Evolutionary conservation across 768 basidiomycete species (phyloP), one percentile per base, ranked within the genome.

Genomic region (Boletus insuetus): DNA sequence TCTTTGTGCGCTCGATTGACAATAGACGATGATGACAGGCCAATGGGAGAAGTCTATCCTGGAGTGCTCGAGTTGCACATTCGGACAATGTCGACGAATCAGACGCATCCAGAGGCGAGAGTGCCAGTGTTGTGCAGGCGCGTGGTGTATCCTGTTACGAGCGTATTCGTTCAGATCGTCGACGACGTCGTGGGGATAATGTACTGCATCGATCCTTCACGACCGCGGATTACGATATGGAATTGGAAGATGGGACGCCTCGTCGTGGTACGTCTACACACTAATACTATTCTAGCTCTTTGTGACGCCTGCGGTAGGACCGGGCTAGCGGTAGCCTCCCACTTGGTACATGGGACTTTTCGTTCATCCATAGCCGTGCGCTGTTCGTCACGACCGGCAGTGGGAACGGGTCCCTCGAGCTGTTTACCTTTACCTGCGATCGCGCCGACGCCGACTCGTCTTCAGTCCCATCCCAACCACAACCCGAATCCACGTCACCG

Each of bases 141-240:
- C 54, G 35, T 67, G 46, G n/a, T 56, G 40, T 58, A 66, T 20
- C 56, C 60, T n/a, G 39, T 65, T 46, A 61, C 59, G 51, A 70
- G 55, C 31, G 72, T 74, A 11, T 73, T 75, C 53, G 70, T 84
- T 6, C 82, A 85, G 64, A 73, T 85, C 45, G 81, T 75, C 3
- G 76, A 78, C 24, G 83, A 86, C 55, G 69, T 82, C 31, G 61
- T 86, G 32, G 83, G 77, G 6, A 64, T 82, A 46, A 78, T 80
- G 65, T 74, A 74, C 50, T 74, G 70, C 61, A 46, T 67, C 34
- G 63, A 70, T 17, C 53, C 61, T 0, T 38, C 51, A 0, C 50
- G 46, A 20, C 64, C 75, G 11, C 66, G 59, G 11, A 69, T 71
- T 22, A 55, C 59, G n/a, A 43, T 66, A 26, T 84, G 81, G 81